Conservation (phyloP, 2,329 filamentous ascomycete genomes). For the Calonectria naviculata region DNA sequence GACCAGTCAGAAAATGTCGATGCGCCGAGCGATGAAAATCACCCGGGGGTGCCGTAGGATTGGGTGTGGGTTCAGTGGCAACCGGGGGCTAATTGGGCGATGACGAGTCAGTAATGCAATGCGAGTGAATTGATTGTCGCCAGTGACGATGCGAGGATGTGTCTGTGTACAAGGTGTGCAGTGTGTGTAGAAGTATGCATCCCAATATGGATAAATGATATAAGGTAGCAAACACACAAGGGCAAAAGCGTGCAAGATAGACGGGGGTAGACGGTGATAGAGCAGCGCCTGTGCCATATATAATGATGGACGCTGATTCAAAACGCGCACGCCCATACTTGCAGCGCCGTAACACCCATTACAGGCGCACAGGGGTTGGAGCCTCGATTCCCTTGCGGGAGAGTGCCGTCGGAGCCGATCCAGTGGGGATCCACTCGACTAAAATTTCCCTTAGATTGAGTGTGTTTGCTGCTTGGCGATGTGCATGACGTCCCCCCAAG, state of each 20-base stretch:
- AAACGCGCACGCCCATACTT: conserved; percentile 32
- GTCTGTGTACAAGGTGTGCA: neutral
- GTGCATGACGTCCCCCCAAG: conserved; percentile 40
- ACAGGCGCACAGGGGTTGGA: conserved; percentile 36
- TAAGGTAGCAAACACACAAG: neutral
- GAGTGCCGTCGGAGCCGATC: conserved; percentile 44
- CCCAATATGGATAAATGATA: conserved; percentile 7
- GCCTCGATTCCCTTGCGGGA: conserved; percentile 40
- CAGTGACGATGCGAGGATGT: neutral
- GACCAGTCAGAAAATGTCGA: conserved; percentile 22
- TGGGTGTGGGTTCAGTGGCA: conserved; percentile 23
- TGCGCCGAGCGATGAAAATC: conserved; percentile 24
- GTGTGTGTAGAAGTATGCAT: neutral
- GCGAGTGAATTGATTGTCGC: conserved; percentile 9
- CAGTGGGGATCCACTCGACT: conserved; percentile 44
- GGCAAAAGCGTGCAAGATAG: conserved; percentile 8
- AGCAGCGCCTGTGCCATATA: conserved; percentile 38
- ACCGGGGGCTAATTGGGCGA: conserved; percentile 24
- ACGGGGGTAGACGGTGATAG: conserved; percentile 6
- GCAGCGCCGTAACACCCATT: conserved; percentile 36
- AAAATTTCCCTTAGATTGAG: conserved; percentile 43
- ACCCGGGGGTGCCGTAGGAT: conserved; percentile 18
- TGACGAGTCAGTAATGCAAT: conserved; percentile 23
- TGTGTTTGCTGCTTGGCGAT: conserved; percentile 47
- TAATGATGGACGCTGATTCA: conserved; percentile 37